Percentiles rank a stretch among this genome's conserved stretches.
phyloP scores from a whole-genome alignment of 495 filamentous ascomycete genomes.

The Xanthoparmelia taractica region DNA sequence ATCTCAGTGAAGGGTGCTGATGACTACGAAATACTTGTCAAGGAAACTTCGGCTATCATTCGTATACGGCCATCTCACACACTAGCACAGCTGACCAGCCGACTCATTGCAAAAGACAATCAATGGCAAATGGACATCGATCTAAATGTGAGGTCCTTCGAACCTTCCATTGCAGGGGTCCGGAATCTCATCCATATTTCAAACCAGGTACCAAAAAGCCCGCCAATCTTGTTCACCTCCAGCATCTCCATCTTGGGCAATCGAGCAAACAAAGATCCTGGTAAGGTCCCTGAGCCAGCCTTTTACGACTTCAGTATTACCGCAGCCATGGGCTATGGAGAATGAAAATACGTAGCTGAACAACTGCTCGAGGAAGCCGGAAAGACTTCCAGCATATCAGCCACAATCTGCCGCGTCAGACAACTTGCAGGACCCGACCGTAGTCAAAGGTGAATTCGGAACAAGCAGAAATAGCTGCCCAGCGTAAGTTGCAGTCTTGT shows the following conservation, averaged over 20 bases:
- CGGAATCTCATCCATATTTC: constrained; percentile 25
- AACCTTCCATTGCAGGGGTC: constrained; percentile 26
- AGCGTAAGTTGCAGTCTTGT: constrained; percentile 7
- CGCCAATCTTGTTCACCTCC: neutral
- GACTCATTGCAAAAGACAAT: neutral
- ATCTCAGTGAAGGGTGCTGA: constrained; percentile 23
- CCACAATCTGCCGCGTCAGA: constrained; percentile 46
- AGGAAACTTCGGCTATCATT: constrained; percentile 24
- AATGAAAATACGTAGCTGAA: constrained; percentile 23
- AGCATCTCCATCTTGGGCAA: neutral
- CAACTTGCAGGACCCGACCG: constrained; percentile 48
- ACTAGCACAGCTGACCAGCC: neutral
- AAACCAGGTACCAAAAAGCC: neutral
- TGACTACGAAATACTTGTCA: constrained; percentile 19
- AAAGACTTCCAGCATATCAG: constrained; percentile 32
- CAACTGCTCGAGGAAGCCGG: constrained; percentile 39
- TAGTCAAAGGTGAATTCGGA: constrained; percentile 41
- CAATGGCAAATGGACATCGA: constrained; percentile 36
- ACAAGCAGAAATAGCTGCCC: constrained; percentile 48
- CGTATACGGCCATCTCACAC: constrained; percentile 18
- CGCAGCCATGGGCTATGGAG: constrained; percentile 17
- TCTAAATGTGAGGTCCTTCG: constrained; percentile 30
- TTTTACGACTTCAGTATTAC: constrained; percentile 13
- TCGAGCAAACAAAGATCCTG: neutral
- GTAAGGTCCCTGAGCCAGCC: constrained; percentile 17